Evolutionary conservation across 1,284 basidiomycete genomes (phyloP).

Genomic region (Ceraceosorus bombacis): DNA sequence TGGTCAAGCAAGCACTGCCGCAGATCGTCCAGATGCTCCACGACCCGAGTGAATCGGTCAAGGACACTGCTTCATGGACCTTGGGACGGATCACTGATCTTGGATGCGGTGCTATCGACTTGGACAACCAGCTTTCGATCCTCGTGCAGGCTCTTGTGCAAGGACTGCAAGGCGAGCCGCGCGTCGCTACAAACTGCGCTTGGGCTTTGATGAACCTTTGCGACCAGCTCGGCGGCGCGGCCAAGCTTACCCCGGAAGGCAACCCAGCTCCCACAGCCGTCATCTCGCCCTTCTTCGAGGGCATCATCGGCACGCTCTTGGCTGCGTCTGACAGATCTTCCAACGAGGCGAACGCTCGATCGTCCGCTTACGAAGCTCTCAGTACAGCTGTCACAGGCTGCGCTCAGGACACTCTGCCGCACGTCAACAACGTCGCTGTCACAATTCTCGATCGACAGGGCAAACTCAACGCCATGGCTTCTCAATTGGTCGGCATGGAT

Average conservation of each 20-base stretch:
- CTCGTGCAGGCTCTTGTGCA: slow-evolving; percentile 75
- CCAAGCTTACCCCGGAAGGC: slow-evolving; percentile 58
- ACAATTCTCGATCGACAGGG: slow-evolving; percentile 83
- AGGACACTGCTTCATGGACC: slow-evolving; percentile 97
- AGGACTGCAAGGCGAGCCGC: slow-evolving; percentile 71
- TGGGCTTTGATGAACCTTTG: slow-evolving; percentile 89
- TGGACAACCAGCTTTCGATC: slow-evolving; percentile 76
- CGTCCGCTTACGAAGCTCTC: slow-evolving; percentile 92
- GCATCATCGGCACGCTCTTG: slow-evolving; percentile 48
- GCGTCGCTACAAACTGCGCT: slow-evolving; percentile 89
- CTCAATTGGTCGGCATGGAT: slow-evolving; percentile 84
- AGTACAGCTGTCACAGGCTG: slow-evolving; percentile 76
- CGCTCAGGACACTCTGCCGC: slow-evolving; percentile 68
- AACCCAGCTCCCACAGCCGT: slow-evolving; percentile 55
- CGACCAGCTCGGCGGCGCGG: slow-evolving; percentile 43
- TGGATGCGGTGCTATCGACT: slow-evolving; percentile 76
- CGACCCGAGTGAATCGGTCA: slow-evolving; percentile 76
- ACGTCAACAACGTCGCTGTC: slow-evolving; percentile 74
- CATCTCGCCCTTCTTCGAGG: slow-evolving; percentile 84
- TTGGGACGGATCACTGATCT: slow-evolving; percentile 90
- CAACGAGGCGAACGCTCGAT: slow-evolving; percentile 88
- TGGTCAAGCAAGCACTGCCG: slow-evolving; percentile 88
- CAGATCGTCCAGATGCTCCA: slow-evolving; percentile 92
- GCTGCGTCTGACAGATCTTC: slow-evolving; percentile 56
- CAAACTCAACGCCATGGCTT: slow-evolving; percentile 64